Base-by-base conservation (phyloP, 2,329 filamentous ascomycete genomes). In the Lojkania enalia region DNA sequence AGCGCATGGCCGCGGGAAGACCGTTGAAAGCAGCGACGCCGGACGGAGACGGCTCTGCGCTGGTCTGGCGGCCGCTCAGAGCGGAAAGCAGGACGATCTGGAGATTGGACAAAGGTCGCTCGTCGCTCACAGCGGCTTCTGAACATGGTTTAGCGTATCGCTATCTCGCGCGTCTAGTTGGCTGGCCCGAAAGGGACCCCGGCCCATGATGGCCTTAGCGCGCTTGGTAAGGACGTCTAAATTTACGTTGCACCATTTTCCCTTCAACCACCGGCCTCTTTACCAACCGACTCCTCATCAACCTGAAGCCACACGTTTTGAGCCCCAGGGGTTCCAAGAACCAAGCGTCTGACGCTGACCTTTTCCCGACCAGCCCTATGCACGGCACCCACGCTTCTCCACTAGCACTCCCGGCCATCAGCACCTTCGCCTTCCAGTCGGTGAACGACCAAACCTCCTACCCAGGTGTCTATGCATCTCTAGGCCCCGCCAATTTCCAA, bases 261-360 rank as follows among this genome's bases (percentile, higher is more conserved):
- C 23, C 23, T 27, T 16, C 30, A 36, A 36, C 33, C 33, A 7
- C 33, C 5, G 6, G 5, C 16, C 16, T 5, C 19, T 21, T 15
- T 11, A 20, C 16, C 33, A 19, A 15, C 9, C 7, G 30, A 33
- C 18, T 9, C 16, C 33, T 33, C 9, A n/a, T n/a, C n/a, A n/a
- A n/a, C n/a, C 30, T 11, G 30, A 5, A 36, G 15, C 40, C 39
- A 39, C 35, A 50, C 39, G 29, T 19, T 43, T 45, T 12, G 52
- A 54, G 55, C 51, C 52, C 52, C 55, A 50, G 40, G 47, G 55
- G 49, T 44, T 41, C 37, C 21, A 27, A 36, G 15, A 49, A 46
- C 45, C 54, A 63, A 63, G 60, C 60, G 48, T 61, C 58, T 63
- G 55, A 61, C 56, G 27, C 33, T 32, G 47, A 35, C 45, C 46